Evolutionary conservation across 2,329 filamentous ascomycete genomes (phyloP), one percentile per base, ranked within the genome.

Genomic region (Venturia asperata): DNA sequence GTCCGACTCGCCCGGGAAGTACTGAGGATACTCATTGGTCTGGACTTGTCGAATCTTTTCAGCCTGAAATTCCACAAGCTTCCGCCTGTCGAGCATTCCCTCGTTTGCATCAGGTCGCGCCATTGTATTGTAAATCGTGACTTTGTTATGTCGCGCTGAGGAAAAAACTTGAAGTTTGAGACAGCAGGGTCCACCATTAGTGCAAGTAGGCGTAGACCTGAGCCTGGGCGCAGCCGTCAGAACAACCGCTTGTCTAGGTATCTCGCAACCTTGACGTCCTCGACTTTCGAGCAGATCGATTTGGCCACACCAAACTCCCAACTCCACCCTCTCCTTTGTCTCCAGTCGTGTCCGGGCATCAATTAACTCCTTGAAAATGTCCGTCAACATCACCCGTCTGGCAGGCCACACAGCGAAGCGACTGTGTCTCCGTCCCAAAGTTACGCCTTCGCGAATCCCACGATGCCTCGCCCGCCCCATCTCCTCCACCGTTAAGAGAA

Each of bases 41-140:
- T 88, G 84, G 71, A 93, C 89, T 79, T 97, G 87, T 70, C 89
- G 90, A 72, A 99, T 89, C 27, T 91, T 97, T 78, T 99, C 94
- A 70, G 87, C 82, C 76, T 94, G 91, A 78, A 99, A 87, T 70
- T 88, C 86, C 72, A 99, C 87, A 71, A 90, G 88, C 90, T 84
- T 87, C 68, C 88, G 84, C 71, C 79, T 78, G 70, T 85, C 81
- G 65, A 85, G 76, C 76, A 88, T 85, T 19, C 52, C 52, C 19
- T 58, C 52, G 7, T 30, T 58, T 37, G 27, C 52, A 58, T 37
- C 30, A 68, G 52, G 52, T 27, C 27, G 27, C 19, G 83, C 84
- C 69, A 58, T 58, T 58, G 52, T 52, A 37, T 58, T 58, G 30
- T 58, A 27, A 11, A 19, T 13, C 37, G 52, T 13, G 9, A 34